Percentiles rank a stretch among this genome's conserved stretches.
phyloP scores from a whole-genome alignment of 345 rosid species.

The Raphanus sativus region DNA sequence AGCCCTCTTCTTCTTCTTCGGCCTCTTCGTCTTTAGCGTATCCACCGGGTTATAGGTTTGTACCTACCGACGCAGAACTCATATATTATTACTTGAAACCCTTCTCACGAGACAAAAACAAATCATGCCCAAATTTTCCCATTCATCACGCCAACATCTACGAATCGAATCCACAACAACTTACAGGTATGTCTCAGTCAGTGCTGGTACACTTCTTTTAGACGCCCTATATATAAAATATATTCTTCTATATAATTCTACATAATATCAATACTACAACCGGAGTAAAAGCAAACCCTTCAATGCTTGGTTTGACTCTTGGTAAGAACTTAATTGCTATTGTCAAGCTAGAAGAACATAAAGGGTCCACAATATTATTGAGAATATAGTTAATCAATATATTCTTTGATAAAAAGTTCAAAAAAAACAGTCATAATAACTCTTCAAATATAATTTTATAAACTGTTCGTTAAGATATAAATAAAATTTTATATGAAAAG shows the following conservation, averaged over 20 bases:
- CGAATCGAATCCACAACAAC: constrained; percentile 5
- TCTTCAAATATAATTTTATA: no score
- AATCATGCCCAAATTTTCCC: background rate
- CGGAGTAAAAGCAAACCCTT: background rate
- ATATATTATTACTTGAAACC: background rate
- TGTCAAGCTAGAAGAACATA: background rate
- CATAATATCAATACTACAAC: background rate
- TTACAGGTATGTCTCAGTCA: background rate
- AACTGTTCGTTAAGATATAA: no score
- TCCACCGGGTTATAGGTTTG: background rate
- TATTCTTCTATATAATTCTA: background rate
- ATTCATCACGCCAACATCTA: background rate
- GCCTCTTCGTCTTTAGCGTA: background rate
- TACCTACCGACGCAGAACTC: background rate
- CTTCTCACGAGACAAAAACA: background rate
- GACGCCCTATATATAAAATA: background rate
- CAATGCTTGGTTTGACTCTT: background rate
- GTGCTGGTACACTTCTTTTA: background rate
- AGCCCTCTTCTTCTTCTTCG: background rate
- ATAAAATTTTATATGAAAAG: no score
- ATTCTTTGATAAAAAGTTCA: no score
- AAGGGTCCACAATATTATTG: background rate
- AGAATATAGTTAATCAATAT: background rate
- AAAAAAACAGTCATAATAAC: no score
- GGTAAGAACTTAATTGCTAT: background rate